Conservation (phyloP, 2,329 filamentous ascomycete species). For the Fusarium kyushuense region DNA sequence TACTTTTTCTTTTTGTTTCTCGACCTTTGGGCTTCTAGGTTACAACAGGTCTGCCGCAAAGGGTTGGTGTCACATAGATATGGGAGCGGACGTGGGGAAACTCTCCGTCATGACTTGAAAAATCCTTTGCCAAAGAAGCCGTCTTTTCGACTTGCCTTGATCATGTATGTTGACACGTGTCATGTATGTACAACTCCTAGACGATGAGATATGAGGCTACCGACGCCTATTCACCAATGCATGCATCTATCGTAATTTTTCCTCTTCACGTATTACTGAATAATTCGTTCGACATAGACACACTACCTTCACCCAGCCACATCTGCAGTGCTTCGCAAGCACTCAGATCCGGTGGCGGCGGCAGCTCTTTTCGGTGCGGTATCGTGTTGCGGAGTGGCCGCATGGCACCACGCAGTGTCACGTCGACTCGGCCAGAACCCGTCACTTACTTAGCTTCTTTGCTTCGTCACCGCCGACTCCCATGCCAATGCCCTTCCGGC, state of each 20-base stretch:
- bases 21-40: conserved; percentile 2
- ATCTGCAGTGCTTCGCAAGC: neutral
- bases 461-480: conserved; percentile 51
- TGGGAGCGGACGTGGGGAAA: conserved; percentile 1
- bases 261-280: conserved; percentile 18
- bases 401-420: conserved; percentile 30
- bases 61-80: conserved; percentile 6
- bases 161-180: conserved; percentile 7
- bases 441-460: conserved; percentile 9
- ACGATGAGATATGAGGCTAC: conserved; percentile 20
- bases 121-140: neutral
- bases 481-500: conserved; percentile 78
- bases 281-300: conserved; percentile 3
- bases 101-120: conserved; percentile 1
- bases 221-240: conserved; percentile 32
- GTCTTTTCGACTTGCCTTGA: neutral
- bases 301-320: conserved; percentile 1
- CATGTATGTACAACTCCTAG: conserved; percentile 32
- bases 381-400: conserved; percentile 16
- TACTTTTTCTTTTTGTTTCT: neutral
- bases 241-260: conserved; percentile 14
- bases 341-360: neutral
- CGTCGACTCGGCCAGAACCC: conserved; percentile 22
- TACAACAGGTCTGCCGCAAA: conserved; percentile 3
- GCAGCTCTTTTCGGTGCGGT: conserved; percentile 16